These are phyloP conservation scores for Solanum hybrid DNA, from an alignment of 305 asterid species.

Conservation along the genomic window DNA sequence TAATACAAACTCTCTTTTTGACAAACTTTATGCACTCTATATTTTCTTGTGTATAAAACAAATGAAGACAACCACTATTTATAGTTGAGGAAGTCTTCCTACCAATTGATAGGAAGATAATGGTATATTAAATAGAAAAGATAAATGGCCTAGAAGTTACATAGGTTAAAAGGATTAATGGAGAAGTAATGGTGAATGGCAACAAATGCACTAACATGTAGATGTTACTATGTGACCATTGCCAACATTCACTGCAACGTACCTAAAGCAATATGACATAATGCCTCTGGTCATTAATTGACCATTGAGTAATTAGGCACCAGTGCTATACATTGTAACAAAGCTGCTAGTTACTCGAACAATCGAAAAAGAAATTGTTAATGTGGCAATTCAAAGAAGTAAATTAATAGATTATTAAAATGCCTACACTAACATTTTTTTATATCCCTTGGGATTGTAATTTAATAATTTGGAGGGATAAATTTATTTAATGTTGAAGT, in stretches of 20 bases:
- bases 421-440: too few species aligned
- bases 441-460: neutral
- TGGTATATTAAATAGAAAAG: neutral
- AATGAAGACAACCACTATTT: neutral
- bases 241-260: neutral
- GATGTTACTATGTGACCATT: neutral
- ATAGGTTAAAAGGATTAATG: neutral
- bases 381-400: too few species aligned
- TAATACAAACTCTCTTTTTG: neutral
- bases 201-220: neutral
- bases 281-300: neutral
- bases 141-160: neutral
- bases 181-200: neutral
- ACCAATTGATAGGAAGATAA: neutral
- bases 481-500: too few species aligned
- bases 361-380: neutral
- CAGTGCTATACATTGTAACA: neutral
- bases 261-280: neutral
- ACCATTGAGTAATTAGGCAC: neutral
- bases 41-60: neutral
- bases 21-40: neutral
- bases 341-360: neutral
- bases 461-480: neutral
- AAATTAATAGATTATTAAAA: too few species aligned
- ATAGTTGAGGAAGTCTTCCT: neutral